Base-by-base conservation (phyloP, 371 early-diverging fungal genomes). In the Dinochytrium kinnereticum region DNA sequence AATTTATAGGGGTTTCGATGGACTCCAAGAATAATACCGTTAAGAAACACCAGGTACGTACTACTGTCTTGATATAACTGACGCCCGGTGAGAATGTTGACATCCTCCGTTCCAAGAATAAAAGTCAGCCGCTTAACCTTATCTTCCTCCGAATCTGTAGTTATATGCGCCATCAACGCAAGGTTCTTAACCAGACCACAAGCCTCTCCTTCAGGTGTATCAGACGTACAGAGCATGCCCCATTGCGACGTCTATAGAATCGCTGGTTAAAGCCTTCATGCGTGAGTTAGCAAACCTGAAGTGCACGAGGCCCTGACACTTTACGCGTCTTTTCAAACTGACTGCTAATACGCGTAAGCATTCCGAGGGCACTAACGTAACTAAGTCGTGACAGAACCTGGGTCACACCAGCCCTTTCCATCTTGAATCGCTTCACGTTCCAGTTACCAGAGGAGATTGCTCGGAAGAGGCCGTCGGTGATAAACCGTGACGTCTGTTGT, bases 241-340 rank as follows among this genome's bases (percentile, higher is more conserved):
- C 97, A 99, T 80, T 98, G 98, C 3, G 98, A 98, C 17, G 99
- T 97, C 84, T 85, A 76, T 34, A 64, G 71, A 26, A 70, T n/a
- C n/a, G n/a, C n/a, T n/a, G n/a, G n/a, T n/a, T n/a, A n/a, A n/a
- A n/a, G n/a, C n/a, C n/a, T n/a, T n/a, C n/a, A n/a, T n/a, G n/a
- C n/a, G n/a, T n/a, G n/a, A n/a, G n/a, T n/a, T n/a, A 51, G 65
- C 73, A 28, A 64, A 84, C 84, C 78, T 99, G 99, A 70, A 99
- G 85, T 3, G 98, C 88, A 84, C 99, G 89, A 31, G 99, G 99
- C 57, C 99, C 99, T 37, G 95, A 94, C 15, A 99, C 98, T 81
- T 99, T 99, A 79, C 99, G 87, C 7, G 99, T 99, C 86, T 99
- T 99, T 85, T 99, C 99, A 86, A 99, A 99, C 85, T 99, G 99